These are phyloP conservation scores for Cordyceps tenuipes DNA, from an alignment of 2,329 filamentous ascomycete species.

Conservation along the genomic window DNA sequence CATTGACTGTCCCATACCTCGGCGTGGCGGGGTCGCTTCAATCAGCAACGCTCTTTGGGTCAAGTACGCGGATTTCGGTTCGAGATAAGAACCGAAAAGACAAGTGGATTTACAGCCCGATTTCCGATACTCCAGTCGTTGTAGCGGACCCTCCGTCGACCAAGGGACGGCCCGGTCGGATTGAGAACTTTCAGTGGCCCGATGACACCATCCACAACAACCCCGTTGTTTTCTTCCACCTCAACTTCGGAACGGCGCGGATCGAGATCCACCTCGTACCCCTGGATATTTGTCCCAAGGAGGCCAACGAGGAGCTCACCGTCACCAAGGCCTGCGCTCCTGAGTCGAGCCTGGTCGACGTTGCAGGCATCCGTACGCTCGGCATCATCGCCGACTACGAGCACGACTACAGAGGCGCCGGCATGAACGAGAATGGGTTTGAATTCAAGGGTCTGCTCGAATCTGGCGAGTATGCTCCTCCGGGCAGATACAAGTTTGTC, in stretches of 20 bases:
- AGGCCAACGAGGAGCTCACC: constrained; percentile 37
- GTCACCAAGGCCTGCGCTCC: constrained; percentile 23
- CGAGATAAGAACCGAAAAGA: too few species aligned
- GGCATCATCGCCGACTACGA: constrained; percentile 38
- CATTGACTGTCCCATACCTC: constrained; percentile 31
- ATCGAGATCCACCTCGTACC: constrained; percentile 33
- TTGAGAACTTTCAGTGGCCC: constrained; percentile 20
- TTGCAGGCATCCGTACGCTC: constrained; percentile 31
- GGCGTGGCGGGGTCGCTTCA: constrained; percentile 21
- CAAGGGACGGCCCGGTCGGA: constrained; percentile 18
- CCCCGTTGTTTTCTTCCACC: constrained; percentile 32
- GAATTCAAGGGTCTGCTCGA: constrained; percentile 39
- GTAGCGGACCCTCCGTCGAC: constrained; percentile 24
- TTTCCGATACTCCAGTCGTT: constrained; percentile 21
- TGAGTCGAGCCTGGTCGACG: constrained; percentile 21
- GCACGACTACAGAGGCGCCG: constrained; percentile 22
- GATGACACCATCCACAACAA: constrained; percentile 30
- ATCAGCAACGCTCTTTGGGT: background rate
- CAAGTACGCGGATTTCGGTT: background rate
- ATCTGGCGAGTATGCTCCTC: constrained; percentile 38
- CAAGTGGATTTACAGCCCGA: too few species aligned
- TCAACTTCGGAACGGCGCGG: constrained; percentile 21
- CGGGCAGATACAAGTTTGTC: constrained; percentile 41
- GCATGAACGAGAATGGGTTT: constrained; percentile 14
- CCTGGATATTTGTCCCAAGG: constrained; percentile 36